Percentiles rank a stretch among this genome's conserved stretches.
phyloP scores from a whole-genome alignment of 345 rosid genomes.

The Moricandia arvensis region DNA sequence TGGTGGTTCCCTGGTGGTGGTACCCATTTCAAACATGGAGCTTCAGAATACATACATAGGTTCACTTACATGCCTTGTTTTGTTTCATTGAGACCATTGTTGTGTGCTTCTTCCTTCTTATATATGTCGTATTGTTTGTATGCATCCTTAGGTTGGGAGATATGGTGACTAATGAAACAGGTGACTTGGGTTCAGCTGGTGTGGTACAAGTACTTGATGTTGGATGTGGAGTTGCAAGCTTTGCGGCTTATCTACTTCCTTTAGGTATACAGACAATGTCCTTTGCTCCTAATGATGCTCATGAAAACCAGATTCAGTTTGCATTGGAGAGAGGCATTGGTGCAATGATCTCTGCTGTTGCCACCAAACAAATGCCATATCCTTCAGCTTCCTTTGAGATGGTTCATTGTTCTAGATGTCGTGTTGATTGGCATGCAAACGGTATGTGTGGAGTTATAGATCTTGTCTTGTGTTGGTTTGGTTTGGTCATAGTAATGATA shows the following conservation, averaged over 20 bases:
- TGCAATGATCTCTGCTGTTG: slow-evolving; percentile 81
- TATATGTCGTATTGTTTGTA: not conserved
- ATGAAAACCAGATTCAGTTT: slow-evolving; percentile 98
- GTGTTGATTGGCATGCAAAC: slow-evolving; percentile 93
- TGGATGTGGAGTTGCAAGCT: slow-evolving; percentile 99
- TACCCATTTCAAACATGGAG: slow-evolving; percentile 95
- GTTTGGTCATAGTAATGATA: not conserved
- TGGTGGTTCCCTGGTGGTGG: slow-evolving; percentile 99
- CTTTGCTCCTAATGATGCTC: slow-evolving; percentile 91
- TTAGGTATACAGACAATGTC: slow-evolving; percentile 88
- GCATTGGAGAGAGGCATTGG: slow-evolving; percentile 89
- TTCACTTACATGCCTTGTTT: not conserved
- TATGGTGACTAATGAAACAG: slow-evolving; percentile 69
- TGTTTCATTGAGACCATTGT: too few species aligned
- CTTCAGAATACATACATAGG: slow-evolving; percentile 90
- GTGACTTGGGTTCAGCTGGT: slow-evolving; percentile 85
- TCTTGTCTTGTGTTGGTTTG: not conserved
- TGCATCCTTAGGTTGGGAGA: slow-evolving; percentile 61
- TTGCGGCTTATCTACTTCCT: slow-evolving; percentile 87
- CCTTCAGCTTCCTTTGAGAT: slow-evolving; percentile 89
- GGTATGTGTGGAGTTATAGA: slow-evolving; percentile 45
- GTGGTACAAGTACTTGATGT: slow-evolving; percentile 85
- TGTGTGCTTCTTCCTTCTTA: too few species aligned
- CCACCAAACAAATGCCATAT: slow-evolving; percentile 86
- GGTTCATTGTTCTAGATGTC: slow-evolving; percentile 98